These are phyloP conservation scores for Ophiostoma pallidulum DNA, from an alignment of 2,329 filamentous ascomycete genomes.

Conservation along the genomic window DNA sequence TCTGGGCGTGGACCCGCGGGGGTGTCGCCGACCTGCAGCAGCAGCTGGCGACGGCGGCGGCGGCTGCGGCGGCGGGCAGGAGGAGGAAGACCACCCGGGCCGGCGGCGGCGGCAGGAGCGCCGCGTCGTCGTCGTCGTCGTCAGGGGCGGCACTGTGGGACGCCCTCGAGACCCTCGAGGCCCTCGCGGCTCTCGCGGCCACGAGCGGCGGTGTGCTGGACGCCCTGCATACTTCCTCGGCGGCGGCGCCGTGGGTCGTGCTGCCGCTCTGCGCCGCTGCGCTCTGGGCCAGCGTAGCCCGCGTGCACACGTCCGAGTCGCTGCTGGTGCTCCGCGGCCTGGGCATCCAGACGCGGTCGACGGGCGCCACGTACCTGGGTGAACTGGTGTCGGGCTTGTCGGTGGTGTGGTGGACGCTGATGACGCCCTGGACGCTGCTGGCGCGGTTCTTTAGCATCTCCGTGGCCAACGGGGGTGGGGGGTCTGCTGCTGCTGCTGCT, in stretches of 20 bases:
- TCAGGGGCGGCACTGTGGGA: too few relatives aligned
- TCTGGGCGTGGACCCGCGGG: constrained; percentile 33
- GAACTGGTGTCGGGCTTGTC: constrained; percentile 13
- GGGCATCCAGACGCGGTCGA: constrained; percentile 78
- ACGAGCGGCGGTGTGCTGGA: constrained; percentile 14
- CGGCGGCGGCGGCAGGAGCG: too few relatives aligned
- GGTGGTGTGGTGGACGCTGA: constrained; percentile 26
- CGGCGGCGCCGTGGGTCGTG: constrained; percentile 30
- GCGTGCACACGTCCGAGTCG: constrained; percentile 60
- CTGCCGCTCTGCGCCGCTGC: constrained; percentile 28
- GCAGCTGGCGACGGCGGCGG: constrained; percentile 11
- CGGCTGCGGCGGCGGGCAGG: neutral
- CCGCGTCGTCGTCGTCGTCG: too few relatives aligned
- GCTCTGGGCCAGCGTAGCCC: constrained; percentile 36
- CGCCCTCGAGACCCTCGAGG: neutral
- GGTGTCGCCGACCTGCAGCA: neutral
- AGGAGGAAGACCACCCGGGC: neutral
- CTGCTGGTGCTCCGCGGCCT: constrained; percentile 80
- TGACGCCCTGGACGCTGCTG: constrained; percentile 15
- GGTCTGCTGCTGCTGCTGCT: neutral
- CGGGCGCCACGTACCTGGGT: constrained; percentile 55
- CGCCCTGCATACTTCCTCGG: constrained; percentile 24
- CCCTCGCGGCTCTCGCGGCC: neutral
- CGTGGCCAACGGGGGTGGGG: constrained; percentile 2
- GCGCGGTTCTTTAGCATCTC: constrained; percentile 11